These are phyloP conservation scores for Phytopythium delawarense DNA, from an alignment of 352 stramenopile genomes.

Conservation along the genomic window DNA sequence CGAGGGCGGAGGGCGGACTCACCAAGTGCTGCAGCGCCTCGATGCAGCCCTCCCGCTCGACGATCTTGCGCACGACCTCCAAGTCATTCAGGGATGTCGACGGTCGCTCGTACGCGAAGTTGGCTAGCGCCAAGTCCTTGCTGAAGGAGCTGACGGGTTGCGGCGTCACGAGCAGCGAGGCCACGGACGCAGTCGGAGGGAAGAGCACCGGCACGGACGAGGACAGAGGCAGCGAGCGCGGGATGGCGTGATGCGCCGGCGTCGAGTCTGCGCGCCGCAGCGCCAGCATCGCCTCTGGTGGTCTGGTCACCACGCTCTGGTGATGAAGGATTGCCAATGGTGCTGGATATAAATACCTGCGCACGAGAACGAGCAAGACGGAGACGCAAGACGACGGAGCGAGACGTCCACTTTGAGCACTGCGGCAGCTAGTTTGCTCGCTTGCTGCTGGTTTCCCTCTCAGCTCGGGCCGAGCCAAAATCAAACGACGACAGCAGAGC, in stretches of 20 bases:
- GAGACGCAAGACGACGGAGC: neutral
- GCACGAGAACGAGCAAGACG: neutral
- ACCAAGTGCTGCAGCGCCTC: slow-evolving; percentile 67
- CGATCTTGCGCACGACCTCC: slow-evolving; percentile 69
- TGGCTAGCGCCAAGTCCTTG: neutral
- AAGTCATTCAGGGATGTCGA: slow-evolving; percentile 26
- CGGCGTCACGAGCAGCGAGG: neutral
- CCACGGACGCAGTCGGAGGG: neutral
- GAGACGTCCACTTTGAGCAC: too few relatives aligned
- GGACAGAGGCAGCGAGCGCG: neutral
- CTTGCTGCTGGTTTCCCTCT: neutral
- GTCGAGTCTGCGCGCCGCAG: neutral
- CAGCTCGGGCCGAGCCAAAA: neutral
- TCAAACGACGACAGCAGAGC: neutral
- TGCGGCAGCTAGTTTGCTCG: neutral
- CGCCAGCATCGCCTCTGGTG: neutral
- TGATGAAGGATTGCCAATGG: neutral
- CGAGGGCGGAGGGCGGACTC: slow-evolving; percentile 3
- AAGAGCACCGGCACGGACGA: slow-evolving; percentile 3
- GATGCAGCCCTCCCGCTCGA: slow-evolving; percentile 76
- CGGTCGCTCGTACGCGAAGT: slow-evolving; percentile 7
- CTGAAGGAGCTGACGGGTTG: neutral
- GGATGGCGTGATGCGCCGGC: neutral
- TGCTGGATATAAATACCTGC: slow-evolving; percentile 2
- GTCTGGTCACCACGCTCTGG: neutral